Base-by-base conservation (phyloP, 106 monocot species). In the Gastrodia elata region DNA sequence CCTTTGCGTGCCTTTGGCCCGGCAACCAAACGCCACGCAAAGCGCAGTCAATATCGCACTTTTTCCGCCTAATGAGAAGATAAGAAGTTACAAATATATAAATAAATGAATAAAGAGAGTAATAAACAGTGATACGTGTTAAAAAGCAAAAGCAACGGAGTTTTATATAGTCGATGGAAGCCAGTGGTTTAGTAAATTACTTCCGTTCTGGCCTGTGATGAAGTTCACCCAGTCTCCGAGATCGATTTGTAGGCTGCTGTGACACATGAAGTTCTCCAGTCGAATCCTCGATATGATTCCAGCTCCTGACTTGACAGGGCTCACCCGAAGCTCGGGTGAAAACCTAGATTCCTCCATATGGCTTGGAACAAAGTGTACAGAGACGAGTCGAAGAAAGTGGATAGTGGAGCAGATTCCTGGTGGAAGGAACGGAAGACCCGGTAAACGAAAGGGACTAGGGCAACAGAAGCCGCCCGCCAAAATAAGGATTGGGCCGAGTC, bases 201-300 rank as follows among this genome's bases (percentile, higher is more conserved):
- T 97, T 46, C 96, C 96, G 68, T 97, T 97, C 82, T 97, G 96
- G 49, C 96, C 96, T 43, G 96, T 97, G 81, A 97, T 83, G 86
- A 97, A 97, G 81, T 97, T 97, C 65, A 93, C 96, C 76, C 84
- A 82, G 27, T 86, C 83, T 5, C 90, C 92, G 40, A 97, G 70
- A 77, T 88, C 90, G 73, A 92, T 90, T 55, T 86, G 76, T 65
- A 97, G 82, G 78, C 86, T 86, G 70, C 79, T 82, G 71, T 97
- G 96, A 77, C 96, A 97, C 92, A 93, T 97, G 73, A 97, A 97
- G 64, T 97, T 97, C 92, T 97, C 96, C 67, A 97, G 73, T 9
- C 85, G 83, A 77, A 97, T 97, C 59, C 81, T 78, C 20, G 80
- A 78, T 22, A 97, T 82, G 77, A 84, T 86, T 73, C 96, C 95